Evolutionary conservation across 495 filamentous ascomycete genomes (phyloP), one percentile per base, ranked within the genome.

Genomic region (Oleoguttula mirabilis): DNA sequence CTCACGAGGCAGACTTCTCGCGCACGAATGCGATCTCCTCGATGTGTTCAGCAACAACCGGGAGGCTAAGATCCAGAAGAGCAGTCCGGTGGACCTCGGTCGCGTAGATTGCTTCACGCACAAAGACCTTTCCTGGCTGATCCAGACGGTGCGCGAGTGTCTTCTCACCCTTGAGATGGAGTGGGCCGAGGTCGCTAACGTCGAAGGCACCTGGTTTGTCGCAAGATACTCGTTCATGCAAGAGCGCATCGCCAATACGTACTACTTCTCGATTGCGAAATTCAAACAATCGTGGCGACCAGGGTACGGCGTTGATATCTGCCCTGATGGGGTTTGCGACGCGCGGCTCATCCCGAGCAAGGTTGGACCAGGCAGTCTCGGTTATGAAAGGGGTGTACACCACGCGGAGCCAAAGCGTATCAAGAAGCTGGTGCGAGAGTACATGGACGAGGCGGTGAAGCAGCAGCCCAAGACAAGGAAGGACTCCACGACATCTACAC

Each of bases 231-330:
- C 39, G 3, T 42, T 42, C 28, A 32, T 42, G 31, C 25, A 34
- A 12, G 33, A 42, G 10, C 7, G 20, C 3, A 10, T 42, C 4
- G 39, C 25, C 12, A 32, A 16, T n/a, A 42, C 39, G 4, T 15
- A 34, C 31, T 42, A 42, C 39, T 42, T 42, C 39, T 32, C 39
- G 15, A 42, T 42, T 21, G 8, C 24, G 3, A n/a, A 33, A 16
- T 42, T 42, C 39, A 42, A 22, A 21, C 25, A 42, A 27, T 35
- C 25, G 11, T 32, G 32, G 3, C 39, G 39, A 3, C 10, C 39
- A 3, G 27, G 27, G n/a, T 42, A 42, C 20, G 39, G 39, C 10
- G 31, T 42, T 7, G 27, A 24, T 10, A 33, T 42, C 31, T 42
- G 39, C 20, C 39, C 39, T 10, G 27, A 42, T n/a, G 39, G 28